Conservation (phyloP, 2,329 filamentous ascomycete species). For the Sclerotinia spermophila region DNA sequence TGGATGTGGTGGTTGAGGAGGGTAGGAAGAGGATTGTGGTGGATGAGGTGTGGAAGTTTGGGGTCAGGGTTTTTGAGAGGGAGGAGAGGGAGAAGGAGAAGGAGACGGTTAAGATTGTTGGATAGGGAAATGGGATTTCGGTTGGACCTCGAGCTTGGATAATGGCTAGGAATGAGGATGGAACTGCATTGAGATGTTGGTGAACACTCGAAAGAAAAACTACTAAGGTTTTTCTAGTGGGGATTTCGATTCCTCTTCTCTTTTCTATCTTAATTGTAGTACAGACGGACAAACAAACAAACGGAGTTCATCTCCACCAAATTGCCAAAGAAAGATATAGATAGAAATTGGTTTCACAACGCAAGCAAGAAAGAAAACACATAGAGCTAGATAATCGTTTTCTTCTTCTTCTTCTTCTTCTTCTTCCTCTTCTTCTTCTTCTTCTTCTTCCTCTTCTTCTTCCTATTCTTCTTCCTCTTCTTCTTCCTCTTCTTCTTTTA, state of each 20-base stretch:
- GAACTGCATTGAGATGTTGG: background rate
- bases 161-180: background rate
- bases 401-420: too few species aligned
- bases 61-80: conserved; percentile 23
- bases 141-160: background rate
- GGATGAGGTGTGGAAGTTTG: conserved; percentile 30
- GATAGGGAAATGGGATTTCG: background rate
- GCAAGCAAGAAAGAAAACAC: too few species aligned
- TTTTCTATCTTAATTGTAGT: background rate
- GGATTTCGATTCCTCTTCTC: background rate
- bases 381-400: background rate
- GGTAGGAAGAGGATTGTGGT: conserved; percentile 46
- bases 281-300: background rate
- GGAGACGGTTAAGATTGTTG: background rate
- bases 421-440: too few species aligned
- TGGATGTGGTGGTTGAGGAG: conserved; percentile 51
- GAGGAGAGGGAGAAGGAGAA: background rate
- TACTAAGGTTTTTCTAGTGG: background rate
- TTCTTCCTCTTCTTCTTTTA: too few species aligned
- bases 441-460: too few species aligned
- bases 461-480: too few species aligned
- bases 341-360: background rate
- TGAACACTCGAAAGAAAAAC: background rate
- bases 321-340: background rate
- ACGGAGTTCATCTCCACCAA: background rate